phyloP scores from a whole-genome alignment of 148 eudicot genomes.

The Nyssa sinensis region DNA sequence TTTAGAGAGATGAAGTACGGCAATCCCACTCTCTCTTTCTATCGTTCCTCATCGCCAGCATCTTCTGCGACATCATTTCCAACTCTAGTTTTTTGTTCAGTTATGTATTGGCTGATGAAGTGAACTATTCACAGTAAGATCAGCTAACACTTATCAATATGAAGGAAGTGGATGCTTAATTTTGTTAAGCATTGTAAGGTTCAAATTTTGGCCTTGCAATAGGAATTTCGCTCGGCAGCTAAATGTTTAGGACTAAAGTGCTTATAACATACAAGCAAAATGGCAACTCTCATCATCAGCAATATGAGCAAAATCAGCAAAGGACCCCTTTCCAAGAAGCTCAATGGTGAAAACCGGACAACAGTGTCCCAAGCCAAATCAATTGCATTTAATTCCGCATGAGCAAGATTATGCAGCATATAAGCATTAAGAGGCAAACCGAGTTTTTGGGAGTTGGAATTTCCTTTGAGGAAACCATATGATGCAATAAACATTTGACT shows the following conservation, averaged over 20 bases:
- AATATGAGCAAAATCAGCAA: conserved; percentile 90
- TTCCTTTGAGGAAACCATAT: conserved; percentile 76
- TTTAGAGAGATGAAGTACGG: background rate
- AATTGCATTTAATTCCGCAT: conserved; percentile 94
- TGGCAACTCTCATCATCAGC: conserved; percentile 99
- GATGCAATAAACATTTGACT: no score
- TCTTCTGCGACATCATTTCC: background rate
- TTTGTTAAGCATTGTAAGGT: background rate
- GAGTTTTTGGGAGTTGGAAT: conserved; percentile 77
- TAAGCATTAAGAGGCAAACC: conserved; percentile 86
- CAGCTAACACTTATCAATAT: background rate
- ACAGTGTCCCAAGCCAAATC: conserved; percentile 98
- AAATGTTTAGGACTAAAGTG: conserved; percentile 45
- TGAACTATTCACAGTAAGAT: background rate
- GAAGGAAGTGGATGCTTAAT: background rate
- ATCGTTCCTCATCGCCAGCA: background rate
- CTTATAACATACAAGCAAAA: conserved; percentile 74
- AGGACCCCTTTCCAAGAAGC: conserved; percentile 72
- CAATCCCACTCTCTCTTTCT: background rate
- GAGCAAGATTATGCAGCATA: conserved; percentile 96
- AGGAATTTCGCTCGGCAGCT: background rate
- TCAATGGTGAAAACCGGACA: conserved; percentile 87
- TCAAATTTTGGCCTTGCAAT: no score
- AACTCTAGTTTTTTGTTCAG: background rate
- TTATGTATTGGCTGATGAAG: background rate